phyloP scores from a whole-genome alignment of 192 early-diverging fungal genomes.

The Paraglomus occultum region DNA sequence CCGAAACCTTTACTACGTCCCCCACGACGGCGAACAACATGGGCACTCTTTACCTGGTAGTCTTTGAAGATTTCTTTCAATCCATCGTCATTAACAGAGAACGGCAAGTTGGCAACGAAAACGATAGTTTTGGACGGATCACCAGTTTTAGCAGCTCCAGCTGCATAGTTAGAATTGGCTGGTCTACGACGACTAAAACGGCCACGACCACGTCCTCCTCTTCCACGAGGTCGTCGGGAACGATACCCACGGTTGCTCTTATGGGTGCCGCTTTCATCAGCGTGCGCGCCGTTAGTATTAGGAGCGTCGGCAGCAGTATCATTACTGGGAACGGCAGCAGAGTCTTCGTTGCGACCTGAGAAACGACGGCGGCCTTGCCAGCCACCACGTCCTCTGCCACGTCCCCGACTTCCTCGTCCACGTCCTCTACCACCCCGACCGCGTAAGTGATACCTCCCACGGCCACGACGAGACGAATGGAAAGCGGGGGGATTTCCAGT shows the following conservation, averaged over 20 bases:
- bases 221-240: constrained; percentile 33
- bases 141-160: constrained; percentile 37
- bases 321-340: constrained; percentile 24
- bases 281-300: constrained; percentile 33
- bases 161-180: constrained; percentile 10
- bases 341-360: background rate
- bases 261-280: constrained; percentile 33
- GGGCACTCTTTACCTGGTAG: constrained; percentile 68
- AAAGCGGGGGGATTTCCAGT: constrained; percentile 32
- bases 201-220: constrained; percentile 44
- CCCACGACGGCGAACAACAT: constrained; percentile 66
- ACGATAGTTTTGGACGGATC: constrained; percentile 67
- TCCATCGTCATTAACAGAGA: constrained; percentile 64
- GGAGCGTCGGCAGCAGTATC: constrained; percentile 33
- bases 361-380: constrained; percentile 20
- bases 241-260: constrained; percentile 30
- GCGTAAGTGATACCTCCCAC: constrained; percentile 23
- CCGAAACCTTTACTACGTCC: constrained; percentile 92
- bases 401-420: constrained; percentile 37
- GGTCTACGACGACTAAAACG: constrained; percentile 22
- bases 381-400: constrained; percentile 32
- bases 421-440: constrained; percentile 43
- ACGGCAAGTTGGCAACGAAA: constrained; percentile 82
- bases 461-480: constrained; percentile 29
- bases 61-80: constrained; percentile 71